Base-by-base conservation (phyloP, 2,329 filamentous ascomycete species). In the Talaromyces sp. region DNA sequence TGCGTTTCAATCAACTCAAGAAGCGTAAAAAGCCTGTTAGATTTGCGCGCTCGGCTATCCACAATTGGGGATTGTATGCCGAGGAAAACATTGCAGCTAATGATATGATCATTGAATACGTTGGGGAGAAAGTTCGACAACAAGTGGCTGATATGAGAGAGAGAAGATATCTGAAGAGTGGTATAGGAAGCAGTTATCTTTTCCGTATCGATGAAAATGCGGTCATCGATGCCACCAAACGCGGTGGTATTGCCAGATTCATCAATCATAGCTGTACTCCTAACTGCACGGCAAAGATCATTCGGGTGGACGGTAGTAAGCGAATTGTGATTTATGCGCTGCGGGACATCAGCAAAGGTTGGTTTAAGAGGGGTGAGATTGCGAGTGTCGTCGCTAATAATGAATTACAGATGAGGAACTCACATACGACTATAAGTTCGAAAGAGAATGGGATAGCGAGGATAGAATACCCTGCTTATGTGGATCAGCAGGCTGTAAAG, bases 21-120 rank as follows among this genome's bases (percentile, higher is more conserved):
- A 99, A 97, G 78, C 89, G 94, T 61, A 99, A 97, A 85, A 99
- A 99, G 80, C 92, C 93, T 1, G 94, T 99, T 72, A 94, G 95
- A 71, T 99, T 99, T 75, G 94, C 93, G 58, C 85, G 94, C 45
- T 99, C 94, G 54, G 94, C 94, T 46, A 99, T 99, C 67, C 94
- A 99, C 76, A 97, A 97, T 68, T 99, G 94, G 94, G 94, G 94
- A 28, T 78, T 99, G 28, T 99, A 99, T 70, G 92, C 94, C 3
- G 93, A 97, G 81, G 94, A 99, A 76, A 94, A 96, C 70, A 99
- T 99, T 63, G 84, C 89, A 60, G 91, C 93, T 72, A 95, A 96
- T 73, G 94, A 99, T 75, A 97, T 99, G 91, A 99, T 99, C 71
- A 99, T 99, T 69, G 94, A 99, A 77, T 99, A 99, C 71, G 94